Evolutionary conservation across 805 yeast genomes (phyloP).

Genomic region (Ogataea sp.): DNA sequence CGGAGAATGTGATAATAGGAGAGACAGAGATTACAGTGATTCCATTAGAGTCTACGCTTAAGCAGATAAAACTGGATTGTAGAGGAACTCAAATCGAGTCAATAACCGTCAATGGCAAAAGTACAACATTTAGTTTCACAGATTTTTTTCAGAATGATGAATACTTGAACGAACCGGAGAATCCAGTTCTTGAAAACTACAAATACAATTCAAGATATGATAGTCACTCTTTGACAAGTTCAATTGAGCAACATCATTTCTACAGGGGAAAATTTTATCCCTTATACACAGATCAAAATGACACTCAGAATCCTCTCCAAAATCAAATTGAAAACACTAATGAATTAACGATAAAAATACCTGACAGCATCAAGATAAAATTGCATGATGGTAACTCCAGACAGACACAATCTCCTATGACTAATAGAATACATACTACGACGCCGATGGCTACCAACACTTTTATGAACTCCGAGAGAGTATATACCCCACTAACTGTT

Average conservation of each 20-base stretch:
- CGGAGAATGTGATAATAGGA: conserved; percentile 52
- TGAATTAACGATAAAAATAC: conserved; percentile 56
- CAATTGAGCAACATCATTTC: conserved; percentile 51
- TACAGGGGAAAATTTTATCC: conserved; percentile 45
- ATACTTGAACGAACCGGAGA: conserved; percentile 21
- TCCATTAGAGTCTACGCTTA: conserved; percentile 56
- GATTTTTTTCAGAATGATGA: conserved; percentile 39
- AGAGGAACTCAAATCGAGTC: conserved; percentile 61
- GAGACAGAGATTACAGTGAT: conserved; percentile 75
- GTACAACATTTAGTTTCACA: conserved; percentile 44
- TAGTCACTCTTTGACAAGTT: conserved; percentile 30
- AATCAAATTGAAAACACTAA: conserved; percentile 38
- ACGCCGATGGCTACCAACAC: conserved; percentile 27
- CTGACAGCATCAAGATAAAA: conserved; percentile 56
- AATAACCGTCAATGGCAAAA: conserved; percentile 56
- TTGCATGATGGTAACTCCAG: conserved; percentile 41
- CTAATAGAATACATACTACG: conserved; percentile 25
- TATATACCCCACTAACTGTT: conserved; percentile 67
- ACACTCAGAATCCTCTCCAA: conserved; percentile 18
- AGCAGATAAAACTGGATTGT: conserved; percentile 65
- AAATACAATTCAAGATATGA: conserved; percentile 28
- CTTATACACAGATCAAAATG: conserved; percentile 39
- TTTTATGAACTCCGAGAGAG: conserved; percentile 30
- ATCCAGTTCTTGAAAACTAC: conserved; percentile 23
- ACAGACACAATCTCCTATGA: conserved; percentile 26